These are phyloP conservation scores for Phlebiopsis flavidoalba DNA, from an alignment of 768 basidiomycete species.

Conservation along the genomic window DNA sequence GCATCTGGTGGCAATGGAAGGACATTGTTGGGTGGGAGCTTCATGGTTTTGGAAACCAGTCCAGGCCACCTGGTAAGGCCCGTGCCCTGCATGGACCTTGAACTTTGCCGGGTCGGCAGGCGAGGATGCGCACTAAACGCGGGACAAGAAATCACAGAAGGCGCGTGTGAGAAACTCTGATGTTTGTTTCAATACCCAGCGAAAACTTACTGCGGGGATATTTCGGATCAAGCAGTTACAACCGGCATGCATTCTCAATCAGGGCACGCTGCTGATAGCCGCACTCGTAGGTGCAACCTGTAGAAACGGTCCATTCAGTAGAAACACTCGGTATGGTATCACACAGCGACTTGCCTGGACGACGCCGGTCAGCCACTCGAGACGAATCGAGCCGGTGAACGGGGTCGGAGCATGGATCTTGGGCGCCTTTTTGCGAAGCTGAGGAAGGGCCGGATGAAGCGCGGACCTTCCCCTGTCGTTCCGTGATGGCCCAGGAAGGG, in stretches of 20 bases:
- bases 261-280: conserved; percentile 85
- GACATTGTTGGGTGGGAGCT: conserved; percentile 30
- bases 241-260: conserved; percentile 87
- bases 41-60: conserved; percentile 38
- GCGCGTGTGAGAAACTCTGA: conserved; percentile 31
- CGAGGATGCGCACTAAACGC: conserved; percentile 76
- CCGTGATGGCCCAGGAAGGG: conserved; percentile 79
- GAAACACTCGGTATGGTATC: neutral
- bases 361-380: conserved; percentile 91
- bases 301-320: conserved; percentile 14
- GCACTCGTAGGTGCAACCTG: conserved; percentile 81
- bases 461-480: conserved; percentile 85
- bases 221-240: conserved; percentile 86
- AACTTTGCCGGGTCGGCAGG: conserved; percentile 87
- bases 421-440: conserved; percentile 94
- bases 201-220: conserved; percentile 71
- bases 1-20: conserved; percentile 20
- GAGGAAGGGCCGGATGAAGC: conserved; percentile 82
- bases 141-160: no score
- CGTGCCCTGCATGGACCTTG: conserved; percentile 52
- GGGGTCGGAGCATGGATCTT: conserved; percentile 94
- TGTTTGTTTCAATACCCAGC: neutral
- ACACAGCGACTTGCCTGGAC: conserved; percentile 55
- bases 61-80: conserved; percentile 25
- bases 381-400: conserved; percentile 81